Percentiles rank a stretch among this genome's conserved stretches.
phyloP scores from a whole-genome alignment of 345 rosid species.

The Salix viminalis region DNA sequence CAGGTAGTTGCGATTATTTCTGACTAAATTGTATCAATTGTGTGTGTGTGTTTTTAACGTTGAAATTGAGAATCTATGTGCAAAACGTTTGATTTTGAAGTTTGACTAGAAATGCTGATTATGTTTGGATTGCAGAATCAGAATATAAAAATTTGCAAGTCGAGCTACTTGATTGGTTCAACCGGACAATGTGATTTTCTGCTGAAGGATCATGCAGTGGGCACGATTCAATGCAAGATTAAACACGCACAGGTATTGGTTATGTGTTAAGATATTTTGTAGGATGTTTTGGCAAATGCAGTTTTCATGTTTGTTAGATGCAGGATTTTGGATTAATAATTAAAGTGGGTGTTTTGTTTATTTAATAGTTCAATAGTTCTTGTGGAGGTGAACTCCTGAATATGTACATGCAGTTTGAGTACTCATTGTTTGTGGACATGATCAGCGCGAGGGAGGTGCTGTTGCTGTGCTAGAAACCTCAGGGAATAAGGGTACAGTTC shows the following conservation, averaged over 20 bases:
- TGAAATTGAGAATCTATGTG: neutral
- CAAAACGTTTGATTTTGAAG: neutral
- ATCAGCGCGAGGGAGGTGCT: slow-evolving; percentile 62
- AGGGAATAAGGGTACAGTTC: slow-evolving; percentile 68
- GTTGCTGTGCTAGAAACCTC: slow-evolving; percentile 62
- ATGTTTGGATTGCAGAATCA: slow-evolving; percentile 49
- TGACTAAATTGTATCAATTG: neutral
- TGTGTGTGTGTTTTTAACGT: neutral
- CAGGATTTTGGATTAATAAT: neutral
- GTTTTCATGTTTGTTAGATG: neutral
- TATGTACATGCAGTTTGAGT: slow-evolving; percentile 56
- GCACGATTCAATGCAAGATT: slow-evolving; percentile 56
- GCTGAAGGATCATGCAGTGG: slow-evolving; percentile 46
- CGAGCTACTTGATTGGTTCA: slow-evolving; percentile 58
- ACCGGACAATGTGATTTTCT: slow-evolving; percentile 45
- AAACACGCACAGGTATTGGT: slow-evolving; percentile 52
- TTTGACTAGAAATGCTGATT: neutral
- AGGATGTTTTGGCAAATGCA: neutral
- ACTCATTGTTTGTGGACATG: slow-evolving; percentile 73
- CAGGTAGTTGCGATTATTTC: slow-evolving; percentile 43
- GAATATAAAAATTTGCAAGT: slow-evolving; percentile 35
- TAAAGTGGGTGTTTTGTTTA: neutral
- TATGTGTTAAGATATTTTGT: neutral
- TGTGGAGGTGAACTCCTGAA: slow-evolving; percentile 53
- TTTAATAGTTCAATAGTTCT: slow-evolving; percentile 24